Evolutionary conservation across 164 flowering plant genomes (phyloP).

Genomic region (Nelumbo lutea): DNA sequence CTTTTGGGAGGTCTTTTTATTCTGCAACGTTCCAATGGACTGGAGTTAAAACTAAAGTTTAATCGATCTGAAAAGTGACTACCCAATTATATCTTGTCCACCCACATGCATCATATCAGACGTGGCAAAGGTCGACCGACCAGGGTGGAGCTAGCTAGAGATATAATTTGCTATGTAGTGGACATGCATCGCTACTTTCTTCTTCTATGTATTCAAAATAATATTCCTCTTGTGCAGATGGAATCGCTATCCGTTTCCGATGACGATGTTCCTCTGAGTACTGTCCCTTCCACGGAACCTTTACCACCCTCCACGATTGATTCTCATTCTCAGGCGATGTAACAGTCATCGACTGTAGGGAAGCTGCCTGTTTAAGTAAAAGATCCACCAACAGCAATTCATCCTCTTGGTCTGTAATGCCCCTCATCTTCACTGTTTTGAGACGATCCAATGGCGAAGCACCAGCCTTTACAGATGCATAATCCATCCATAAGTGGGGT

Average conservation of each 20-base stretch:
- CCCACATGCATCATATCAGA: no score
- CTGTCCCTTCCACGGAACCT: background rate
- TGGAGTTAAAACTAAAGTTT: no score
- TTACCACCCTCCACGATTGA: conserved; percentile 4
- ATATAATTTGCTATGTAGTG: no score
- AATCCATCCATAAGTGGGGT: conserved; percentile 8
- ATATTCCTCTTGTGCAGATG: background rate
- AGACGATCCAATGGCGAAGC: background rate
- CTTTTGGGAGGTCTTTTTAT: no score
- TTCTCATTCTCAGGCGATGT: background rate
- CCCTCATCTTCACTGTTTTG: conserved; percentile 8
- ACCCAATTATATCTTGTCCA: no score
- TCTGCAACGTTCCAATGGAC: no score
- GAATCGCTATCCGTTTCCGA: background rate
- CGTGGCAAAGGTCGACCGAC: no score
- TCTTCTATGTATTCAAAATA: background rate
- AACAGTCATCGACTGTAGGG: conserved; percentile 3
- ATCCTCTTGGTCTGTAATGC: conserved; percentile 2
- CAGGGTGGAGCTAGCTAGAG: no score
- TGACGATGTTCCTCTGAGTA: background rate
- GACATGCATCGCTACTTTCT: no score
- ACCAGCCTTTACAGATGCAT: background rate
- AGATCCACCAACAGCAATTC: conserved; percentile 3
- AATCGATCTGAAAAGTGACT: no score
- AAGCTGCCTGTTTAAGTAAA: conserved; percentile 6